These are phyloP conservation scores for Scedosporium minutisporum DNA, from an alignment of 2,329 filamentous ascomycete species.

Conservation along the genomic window DNA sequence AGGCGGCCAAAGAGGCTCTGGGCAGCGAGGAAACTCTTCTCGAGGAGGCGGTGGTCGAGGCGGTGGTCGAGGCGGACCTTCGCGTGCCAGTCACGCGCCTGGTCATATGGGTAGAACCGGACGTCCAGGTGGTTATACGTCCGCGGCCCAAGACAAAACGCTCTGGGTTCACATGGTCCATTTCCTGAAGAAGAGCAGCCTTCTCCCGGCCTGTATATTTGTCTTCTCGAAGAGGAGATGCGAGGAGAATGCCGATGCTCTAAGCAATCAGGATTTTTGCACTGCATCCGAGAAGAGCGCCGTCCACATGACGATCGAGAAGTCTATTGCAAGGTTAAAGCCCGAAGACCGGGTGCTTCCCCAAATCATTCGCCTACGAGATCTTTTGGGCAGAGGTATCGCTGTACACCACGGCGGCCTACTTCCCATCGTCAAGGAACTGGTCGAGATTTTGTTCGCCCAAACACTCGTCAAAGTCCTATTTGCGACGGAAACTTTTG, in stretches of 20 bases:
- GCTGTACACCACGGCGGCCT: slow-evolving; percentile 94
- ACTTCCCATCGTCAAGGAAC: slow-evolving; percentile 91
- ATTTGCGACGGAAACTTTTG: slow-evolving; percentile 96
- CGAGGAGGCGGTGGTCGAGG: slow-evolving; percentile 44
- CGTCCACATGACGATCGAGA: slow-evolving; percentile 96
- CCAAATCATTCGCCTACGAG: slow-evolving; percentile 79
- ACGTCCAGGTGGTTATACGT: slow-evolving; percentile 74
- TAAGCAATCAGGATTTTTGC: slow-evolving; percentile 92
- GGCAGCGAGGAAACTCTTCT: slow-evolving; percentile 33
- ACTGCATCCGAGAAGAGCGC: slow-evolving; percentile 90
- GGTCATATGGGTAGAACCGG: slow-evolving; percentile 89
- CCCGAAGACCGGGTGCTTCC: slow-evolving; percentile 84
- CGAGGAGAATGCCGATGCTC: slow-evolving; percentile 90
- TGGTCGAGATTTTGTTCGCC: slow-evolving; percentile 93
- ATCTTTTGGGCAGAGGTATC: slow-evolving; percentile 78
- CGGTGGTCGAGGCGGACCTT: slow-evolving; percentile 41
- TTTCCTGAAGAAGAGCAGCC: slow-evolving; percentile 73
- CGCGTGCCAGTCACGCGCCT: slow-evolving; percentile 50
- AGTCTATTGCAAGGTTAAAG: slow-evolving; percentile 82
- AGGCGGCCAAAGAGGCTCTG: slow-evolving; percentile 16
- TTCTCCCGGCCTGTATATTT: slow-evolving; percentile 92
- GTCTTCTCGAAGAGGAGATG: slow-evolving; percentile 98
- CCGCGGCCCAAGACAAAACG: slow-evolving; percentile 88
- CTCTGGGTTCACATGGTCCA: slow-evolving; percentile 95
- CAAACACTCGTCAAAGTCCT: slow-evolving; percentile 92